These are phyloP conservation scores for Bifiguratus adelaidae DNA, from an alignment of 192 early-diverging fungal genomes.

Conservation along the genomic window DNA sequence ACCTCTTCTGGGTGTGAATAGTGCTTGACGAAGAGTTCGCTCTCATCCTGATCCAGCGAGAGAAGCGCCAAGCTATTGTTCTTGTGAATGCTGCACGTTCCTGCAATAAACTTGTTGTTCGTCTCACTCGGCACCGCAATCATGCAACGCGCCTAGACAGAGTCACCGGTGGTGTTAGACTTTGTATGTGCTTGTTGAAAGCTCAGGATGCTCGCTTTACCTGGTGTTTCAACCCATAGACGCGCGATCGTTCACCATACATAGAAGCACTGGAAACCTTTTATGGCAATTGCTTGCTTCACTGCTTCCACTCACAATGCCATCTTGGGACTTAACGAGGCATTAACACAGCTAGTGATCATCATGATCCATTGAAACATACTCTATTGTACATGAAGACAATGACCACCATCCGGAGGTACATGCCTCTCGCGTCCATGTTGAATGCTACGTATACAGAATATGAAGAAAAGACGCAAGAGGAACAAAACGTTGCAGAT, in stretches of 20 bases:
- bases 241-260: slow-evolving; percentile 31
- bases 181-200: neutral
- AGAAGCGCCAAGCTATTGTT: slow-evolving; percentile 60
- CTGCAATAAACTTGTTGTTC: slow-evolving; percentile 65
- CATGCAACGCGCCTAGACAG: slow-evolving; percentile 44
- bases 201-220: slow-evolving; percentile 13
- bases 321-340: no score
- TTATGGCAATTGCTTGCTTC: no score
- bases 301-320: no score
- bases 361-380: no score
- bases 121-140: slow-evolving; percentile 38
- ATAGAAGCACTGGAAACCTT: no score
- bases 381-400: no score
- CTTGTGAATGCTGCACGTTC: slow-evolving; percentile 43
- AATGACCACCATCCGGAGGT: no score
- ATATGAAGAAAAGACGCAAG: no score
- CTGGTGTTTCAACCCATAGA: slow-evolving; percentile 57
- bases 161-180: neutral
- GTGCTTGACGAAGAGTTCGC: slow-evolving; percentile 40
- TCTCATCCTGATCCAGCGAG: slow-evolving; percentile 65
- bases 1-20: slow-evolving; percentile 59
- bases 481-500: no score
- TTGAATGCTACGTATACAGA: no score
- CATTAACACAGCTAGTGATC: no score
- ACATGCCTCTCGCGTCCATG: no score